Conservation (phyloP, 768 basidiomycete species). For the Termitomyces sp. region DNA sequence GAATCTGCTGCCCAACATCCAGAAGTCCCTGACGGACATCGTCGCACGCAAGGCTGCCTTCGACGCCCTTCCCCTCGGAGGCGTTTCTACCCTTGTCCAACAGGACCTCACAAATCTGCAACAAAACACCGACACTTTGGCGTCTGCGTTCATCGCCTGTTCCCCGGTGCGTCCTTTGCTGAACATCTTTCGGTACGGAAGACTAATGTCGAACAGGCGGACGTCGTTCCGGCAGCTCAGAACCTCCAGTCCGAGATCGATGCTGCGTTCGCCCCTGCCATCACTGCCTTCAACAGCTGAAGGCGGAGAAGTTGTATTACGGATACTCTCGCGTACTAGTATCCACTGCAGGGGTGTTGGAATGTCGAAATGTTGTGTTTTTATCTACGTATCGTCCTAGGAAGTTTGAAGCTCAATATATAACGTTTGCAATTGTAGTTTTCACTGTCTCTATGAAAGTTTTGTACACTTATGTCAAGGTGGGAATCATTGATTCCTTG, state of each 20-base stretch:
- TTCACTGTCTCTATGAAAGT: too few relatives aligned
- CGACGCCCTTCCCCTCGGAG: conserved; percentile 24
- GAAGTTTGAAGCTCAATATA: too few relatives aligned
- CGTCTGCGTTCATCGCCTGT: conserved; percentile 20
- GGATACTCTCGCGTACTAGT: too few relatives aligned
- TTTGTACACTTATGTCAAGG: too few relatives aligned
- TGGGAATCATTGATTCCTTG: too few relatives aligned
- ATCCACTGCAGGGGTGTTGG: too few relatives aligned
- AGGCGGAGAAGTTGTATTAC: too few relatives aligned
- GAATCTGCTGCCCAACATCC: conserved; percentile 24
- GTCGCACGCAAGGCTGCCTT: conserved; percentile 24
- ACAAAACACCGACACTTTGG: conserved; percentile 16
- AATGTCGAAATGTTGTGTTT: too few relatives aligned
- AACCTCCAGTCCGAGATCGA: conserved; percentile 12
- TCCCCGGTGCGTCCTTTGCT: conserved; percentile 20
- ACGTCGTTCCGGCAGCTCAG: conserved; percentile 13
- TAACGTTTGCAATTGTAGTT: too few relatives aligned
- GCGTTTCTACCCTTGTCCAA: conserved; percentile 24
- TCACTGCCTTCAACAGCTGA: conserved; percentile 15
- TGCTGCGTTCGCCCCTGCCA: conserved; percentile 20
- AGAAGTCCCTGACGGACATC: conserved; percentile 18
- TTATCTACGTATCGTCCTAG: too few relatives aligned
- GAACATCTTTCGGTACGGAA: background rate
- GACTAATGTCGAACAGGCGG: conserved; percentile 12
- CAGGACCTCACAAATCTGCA: conserved; percentile 25